These are phyloP conservation scores for Singerocomus inundabilis DNA, from an alignment of 1,284 basidiomycete genomes.

Conservation along the genomic window DNA sequence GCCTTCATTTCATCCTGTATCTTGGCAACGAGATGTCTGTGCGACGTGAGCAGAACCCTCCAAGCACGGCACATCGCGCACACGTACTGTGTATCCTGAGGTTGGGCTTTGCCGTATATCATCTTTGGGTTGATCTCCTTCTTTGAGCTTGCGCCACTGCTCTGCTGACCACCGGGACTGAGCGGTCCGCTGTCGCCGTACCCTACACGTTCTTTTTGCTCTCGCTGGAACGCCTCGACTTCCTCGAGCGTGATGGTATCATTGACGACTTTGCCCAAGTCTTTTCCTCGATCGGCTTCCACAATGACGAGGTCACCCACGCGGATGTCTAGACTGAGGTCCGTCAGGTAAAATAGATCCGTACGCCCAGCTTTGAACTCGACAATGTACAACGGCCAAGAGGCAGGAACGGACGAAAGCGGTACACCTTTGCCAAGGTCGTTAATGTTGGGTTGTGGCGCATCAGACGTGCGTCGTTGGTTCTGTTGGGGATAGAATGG, in stretches of 20 bases:
- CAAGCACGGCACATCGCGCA: not conserved
- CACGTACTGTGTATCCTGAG: constrained; percentile 81
- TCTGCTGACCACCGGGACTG: constrained; percentile 47
- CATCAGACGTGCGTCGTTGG: constrained; percentile 54
- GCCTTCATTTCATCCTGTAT: constrained; percentile 91
- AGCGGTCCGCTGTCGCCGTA: constrained; percentile 49
- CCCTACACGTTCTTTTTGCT: constrained; percentile 42
- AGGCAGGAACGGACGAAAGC: constrained; percentile 74
- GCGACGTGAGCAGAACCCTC: constrained; percentile 2
- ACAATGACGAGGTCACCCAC: constrained; percentile 94
- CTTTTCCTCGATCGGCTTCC: constrained; percentile 94
- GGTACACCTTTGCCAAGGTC: constrained; percentile 92
- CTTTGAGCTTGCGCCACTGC: constrained; percentile 40
- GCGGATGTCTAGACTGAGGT: constrained; percentile 62
- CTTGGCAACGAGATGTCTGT: constrained; percentile 74
- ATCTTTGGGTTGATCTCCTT: constrained; percentile 97
- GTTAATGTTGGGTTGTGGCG: constrained; percentile 39
- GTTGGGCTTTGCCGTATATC: constrained; percentile 91
- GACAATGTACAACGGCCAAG: constrained; percentile 92
- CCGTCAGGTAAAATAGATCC: constrained; percentile 88
- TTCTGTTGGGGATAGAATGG: constrained; percentile 36
- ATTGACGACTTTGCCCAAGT: constrained; percentile 88
- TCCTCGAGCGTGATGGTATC: constrained; percentile 89
- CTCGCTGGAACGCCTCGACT: constrained; percentile 81
- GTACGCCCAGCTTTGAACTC: constrained; percentile 97